These are phyloP conservation scores for Incumbomyces lentus DNA, from an alignment of 2,329 filamentous ascomycete genomes.

Conservation along the genomic window DNA sequence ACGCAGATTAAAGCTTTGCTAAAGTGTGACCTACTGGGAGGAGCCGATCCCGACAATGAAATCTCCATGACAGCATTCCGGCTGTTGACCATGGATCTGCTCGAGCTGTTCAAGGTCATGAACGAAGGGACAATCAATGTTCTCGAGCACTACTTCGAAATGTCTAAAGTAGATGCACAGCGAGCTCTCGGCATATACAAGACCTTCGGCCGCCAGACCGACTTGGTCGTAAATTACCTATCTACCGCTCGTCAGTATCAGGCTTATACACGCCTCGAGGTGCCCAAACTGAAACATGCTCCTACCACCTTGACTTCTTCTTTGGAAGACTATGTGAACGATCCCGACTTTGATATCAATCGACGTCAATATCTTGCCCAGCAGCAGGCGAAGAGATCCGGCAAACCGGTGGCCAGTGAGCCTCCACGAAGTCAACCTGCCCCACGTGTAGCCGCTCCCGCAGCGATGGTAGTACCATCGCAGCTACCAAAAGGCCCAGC, in stretches of 20 bases:
- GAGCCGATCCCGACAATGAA: conserved; percentile 78
- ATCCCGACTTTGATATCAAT: conserved; percentile 90
- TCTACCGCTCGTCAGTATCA: conserved; percentile 81
- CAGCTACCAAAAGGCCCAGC: conserved; percentile 30
- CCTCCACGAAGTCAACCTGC: conserved; percentile 25
- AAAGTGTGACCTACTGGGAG: conserved; percentile 81
- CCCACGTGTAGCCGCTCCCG: conserved; percentile 25
- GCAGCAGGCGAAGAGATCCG: conserved; percentile 53
- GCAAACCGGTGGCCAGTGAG: conserved; percentile 22
- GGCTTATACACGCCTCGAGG: conserved; percentile 81
- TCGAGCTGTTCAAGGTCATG: conserved; percentile 85
- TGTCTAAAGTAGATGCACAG: conserved; percentile 89
- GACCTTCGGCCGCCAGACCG: conserved; percentile 82
- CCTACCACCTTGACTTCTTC: conserved; percentile 83
- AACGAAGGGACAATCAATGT: conserved; percentile 98
- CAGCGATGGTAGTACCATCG: conserved; percentile 16
- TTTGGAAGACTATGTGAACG: conserved; percentile 86
- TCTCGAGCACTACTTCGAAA: conserved; percentile 93
- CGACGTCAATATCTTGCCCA: conserved; percentile 84
- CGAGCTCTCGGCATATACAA: conserved; percentile 86
- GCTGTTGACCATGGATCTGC: conserved; percentile 76
- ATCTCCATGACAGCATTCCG: conserved; percentile 92
- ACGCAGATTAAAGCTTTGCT: conserved; percentile 74
- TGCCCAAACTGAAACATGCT: conserved; percentile 94
- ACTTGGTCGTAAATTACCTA: conserved; percentile 83